phyloP scores from a whole-genome alignment of 2,329 filamentous ascomycete genomes.

The Nigrospora osmanthi region DNA sequence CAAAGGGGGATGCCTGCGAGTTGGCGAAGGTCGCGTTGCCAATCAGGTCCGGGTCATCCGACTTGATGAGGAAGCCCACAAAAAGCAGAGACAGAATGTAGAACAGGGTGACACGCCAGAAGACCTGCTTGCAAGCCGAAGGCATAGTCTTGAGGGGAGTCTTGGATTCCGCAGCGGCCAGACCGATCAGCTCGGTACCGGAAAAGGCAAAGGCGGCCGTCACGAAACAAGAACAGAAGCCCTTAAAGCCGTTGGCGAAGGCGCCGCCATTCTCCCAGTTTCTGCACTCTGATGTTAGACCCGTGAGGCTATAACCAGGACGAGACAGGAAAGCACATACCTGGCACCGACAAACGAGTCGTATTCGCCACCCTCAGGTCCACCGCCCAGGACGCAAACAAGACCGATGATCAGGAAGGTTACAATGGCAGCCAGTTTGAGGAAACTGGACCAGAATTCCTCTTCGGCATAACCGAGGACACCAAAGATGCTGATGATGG shows the following conservation, averaged over 20 bases:
- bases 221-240: constrained; percentile 64
- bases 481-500: constrained; percentile 34
- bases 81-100: constrained; percentile 68
- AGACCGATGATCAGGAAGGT: constrained; percentile 49
- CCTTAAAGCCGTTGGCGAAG: constrained; percentile 44
- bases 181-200: constrained; percentile 68
- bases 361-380: neutral
- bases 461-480: constrained; percentile 44
- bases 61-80: constrained; percentile 69
- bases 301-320: no score
- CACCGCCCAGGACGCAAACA: neutral
- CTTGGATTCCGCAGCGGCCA: constrained; percentile 72
- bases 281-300: neutral
- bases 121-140: constrained; percentile 70
- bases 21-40: constrained; percentile 36
- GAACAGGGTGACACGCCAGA: constrained; percentile 75
- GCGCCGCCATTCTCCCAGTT: neutral
- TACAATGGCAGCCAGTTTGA: constrained; percentile 50
- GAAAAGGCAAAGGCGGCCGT: constrained; percentile 74
- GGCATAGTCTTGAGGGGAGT: constrained; percentile 73
- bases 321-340: constrained; percentile 2
- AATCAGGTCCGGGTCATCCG: constrained; percentile 52
- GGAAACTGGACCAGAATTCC: constrained; percentile 48
- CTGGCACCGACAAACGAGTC: neutral
- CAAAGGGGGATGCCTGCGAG: constrained; percentile 45